These are phyloP conservation scores for Penicillium capsulatum DNA, from an alignment of 2,329 filamentous ascomycete genomes.

Conservation along the genomic window DNA sequence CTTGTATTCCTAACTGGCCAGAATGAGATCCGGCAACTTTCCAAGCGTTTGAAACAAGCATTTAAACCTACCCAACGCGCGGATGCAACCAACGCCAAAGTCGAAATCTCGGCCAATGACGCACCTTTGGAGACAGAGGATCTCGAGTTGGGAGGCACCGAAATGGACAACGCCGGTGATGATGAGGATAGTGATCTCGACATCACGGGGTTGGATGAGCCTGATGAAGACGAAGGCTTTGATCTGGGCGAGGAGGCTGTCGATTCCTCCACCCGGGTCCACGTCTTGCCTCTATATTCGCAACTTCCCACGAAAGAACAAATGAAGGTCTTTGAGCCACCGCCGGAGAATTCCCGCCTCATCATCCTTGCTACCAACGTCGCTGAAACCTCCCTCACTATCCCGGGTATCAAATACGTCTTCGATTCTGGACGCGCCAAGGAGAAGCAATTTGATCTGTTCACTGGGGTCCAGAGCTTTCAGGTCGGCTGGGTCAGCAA, in stretches of 20 bases:
- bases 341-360: conserved; percentile 75
- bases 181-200: conserved; percentile 56
- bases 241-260: conserved; percentile 61
- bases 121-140: conserved; percentile 80
- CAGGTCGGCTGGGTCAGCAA: conserved; percentile 97
- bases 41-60: conserved; percentile 69
- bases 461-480: conserved; percentile 90
- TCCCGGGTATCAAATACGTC: conserved; percentile 90
- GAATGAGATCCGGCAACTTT: conserved; percentile 82
- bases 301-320: conserved; percentile 87
- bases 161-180: conserved; percentile 46
- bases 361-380: conserved; percentile 95
- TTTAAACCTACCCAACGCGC: conserved; percentile 53
- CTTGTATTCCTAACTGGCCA: conserved; percentile 93
- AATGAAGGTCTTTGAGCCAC: conserved; percentile 79
- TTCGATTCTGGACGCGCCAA: conserved; percentile 93
- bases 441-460: conserved; percentile 81
- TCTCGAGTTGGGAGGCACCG: conserved; percentile 67
- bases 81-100: conserved; percentile 58
- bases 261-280: conserved; percentile 64
- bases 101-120: conserved; percentile 71
- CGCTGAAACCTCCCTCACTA: conserved; percentile 94
- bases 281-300: conserved; percentile 91
- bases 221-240: conserved; percentile 62
- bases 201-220: conserved; percentile 57